Conservation (phyloP, 2,329 filamentous ascomycete genomes). For the Aspergillus novofumigatus region DNA sequence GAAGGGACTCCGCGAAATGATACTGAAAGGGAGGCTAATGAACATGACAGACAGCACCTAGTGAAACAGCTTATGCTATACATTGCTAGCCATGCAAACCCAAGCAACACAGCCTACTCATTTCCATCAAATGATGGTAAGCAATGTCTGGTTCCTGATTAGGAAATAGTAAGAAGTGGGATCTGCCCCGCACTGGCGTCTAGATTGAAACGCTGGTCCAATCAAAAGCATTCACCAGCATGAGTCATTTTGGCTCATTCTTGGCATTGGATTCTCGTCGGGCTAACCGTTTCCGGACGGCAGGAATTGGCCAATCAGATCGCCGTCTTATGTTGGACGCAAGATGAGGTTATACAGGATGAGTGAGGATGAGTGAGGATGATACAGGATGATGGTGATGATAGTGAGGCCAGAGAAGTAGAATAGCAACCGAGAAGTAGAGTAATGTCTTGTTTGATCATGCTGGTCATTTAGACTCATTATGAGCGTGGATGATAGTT, state of each 20-base stretch:
- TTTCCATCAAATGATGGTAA: no score
- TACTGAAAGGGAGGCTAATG: no score
- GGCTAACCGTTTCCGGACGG: neutral
- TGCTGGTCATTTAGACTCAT: neutral
- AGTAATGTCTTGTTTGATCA: no score
- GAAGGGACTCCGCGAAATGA: no score
- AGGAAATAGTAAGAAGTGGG: neutral
- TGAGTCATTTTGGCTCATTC: constrained; percentile 8
- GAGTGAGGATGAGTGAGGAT: constrained; percentile 1
- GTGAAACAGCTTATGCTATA: no score
- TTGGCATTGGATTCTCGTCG: neutral
- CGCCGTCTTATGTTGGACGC: no score
- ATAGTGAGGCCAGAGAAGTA: neutral
- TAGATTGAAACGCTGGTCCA: neutral
- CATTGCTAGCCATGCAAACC: no score
- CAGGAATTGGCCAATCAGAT: neutral
- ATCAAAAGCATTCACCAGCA: constrained; percentile 1
- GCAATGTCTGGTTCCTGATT: neutral
- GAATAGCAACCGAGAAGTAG: neutral
- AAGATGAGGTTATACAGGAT: no score
- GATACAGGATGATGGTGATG: neutral
- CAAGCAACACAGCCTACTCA: no score
- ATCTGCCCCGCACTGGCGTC: neutral
- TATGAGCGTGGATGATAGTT: neutral
- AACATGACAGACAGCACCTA: neutral